Evolutionary conservation across 2,329 filamentous ascomycete genomes (phyloP).

Genomic region (Epichloe gansuensis): DNA sequence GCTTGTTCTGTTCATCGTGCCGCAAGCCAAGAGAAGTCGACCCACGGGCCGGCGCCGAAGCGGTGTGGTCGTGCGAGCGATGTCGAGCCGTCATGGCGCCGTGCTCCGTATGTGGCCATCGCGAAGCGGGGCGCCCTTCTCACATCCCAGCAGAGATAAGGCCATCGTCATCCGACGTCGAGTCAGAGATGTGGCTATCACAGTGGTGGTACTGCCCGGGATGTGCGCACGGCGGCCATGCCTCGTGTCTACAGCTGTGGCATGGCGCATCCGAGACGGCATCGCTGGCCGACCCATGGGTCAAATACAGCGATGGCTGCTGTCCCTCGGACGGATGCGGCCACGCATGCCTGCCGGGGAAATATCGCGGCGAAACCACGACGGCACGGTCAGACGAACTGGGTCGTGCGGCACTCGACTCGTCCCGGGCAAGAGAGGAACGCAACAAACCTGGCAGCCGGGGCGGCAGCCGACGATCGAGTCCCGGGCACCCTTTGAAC

Average conservation of each 20-base stretch:
- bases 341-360: conserved; percentile 48
- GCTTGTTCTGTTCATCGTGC: conserved; percentile 43
- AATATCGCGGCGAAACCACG: conserved; percentile 37
- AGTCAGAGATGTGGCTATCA: conserved; percentile 16
- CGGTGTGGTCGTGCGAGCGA: conserved; percentile 47
- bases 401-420: conserved; percentile 34
- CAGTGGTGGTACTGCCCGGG: conserved; percentile 54
- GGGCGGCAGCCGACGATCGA: conserved; percentile 12
- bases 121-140: conserved; percentile 33
- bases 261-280: conserved; percentile 28
- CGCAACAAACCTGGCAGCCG: conserved; percentile 10
- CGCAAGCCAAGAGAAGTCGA: conserved; percentile 44
- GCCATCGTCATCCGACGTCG: conserved; percentile 13
- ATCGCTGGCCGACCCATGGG: conserved; percentile 10
- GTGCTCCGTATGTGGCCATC: conserved; percentile 47
- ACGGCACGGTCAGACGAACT: conserved; percentile 39
- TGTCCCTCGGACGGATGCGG: conserved; percentile 55
- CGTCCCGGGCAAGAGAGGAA: conserved; percentile 15
- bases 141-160: conserved; percentile 21
- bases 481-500: conserved; percentile 11
- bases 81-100: conserved; percentile 41
- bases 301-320: conserved; percentile 39
- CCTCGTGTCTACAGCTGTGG: conserved; percentile 47
- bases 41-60: conserved; percentile 28
- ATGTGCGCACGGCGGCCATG: conserved; percentile 51